These are phyloP conservation scores for Conticribra weissflogii DNA, from an alignment of 108 stramenopile species.

Conservation along the genomic window DNA sequence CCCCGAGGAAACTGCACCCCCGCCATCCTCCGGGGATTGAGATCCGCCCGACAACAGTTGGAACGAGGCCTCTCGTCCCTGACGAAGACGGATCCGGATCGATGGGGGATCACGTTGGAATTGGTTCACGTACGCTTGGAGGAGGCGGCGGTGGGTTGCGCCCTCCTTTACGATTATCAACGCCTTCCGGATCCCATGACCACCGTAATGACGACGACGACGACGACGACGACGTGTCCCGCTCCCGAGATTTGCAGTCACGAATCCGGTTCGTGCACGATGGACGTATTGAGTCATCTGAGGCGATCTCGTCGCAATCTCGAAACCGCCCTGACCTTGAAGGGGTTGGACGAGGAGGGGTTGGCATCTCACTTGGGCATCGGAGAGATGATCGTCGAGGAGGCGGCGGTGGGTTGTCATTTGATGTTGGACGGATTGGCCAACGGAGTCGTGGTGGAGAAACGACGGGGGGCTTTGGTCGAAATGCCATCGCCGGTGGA, in stretches of 20 bases:
- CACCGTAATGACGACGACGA: background rate
- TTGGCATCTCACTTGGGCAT: background rate
- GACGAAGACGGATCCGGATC: too few species aligned
- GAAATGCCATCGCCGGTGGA: background rate
- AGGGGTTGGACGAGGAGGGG: background rate
- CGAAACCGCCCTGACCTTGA: background rate
- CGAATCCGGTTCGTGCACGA: background rate
- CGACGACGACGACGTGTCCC: background rate
- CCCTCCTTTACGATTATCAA: background rate
- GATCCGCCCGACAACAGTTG: too few species aligned
- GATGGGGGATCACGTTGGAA: too few species aligned
- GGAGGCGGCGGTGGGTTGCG: background rate
- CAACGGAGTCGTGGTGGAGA: background rate
- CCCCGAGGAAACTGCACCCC: too few species aligned
- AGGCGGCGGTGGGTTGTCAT: background rate
- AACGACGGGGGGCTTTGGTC: background rate
- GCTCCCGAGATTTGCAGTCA: background rate
- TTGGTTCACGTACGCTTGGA: background rate
- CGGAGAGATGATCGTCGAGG: background rate
- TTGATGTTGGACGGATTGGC: background rate
- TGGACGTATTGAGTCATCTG: background rate
- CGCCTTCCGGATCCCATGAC: background rate
- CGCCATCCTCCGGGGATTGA: too few species aligned
- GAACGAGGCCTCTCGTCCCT: too few species aligned
- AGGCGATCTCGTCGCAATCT: background rate